These are phyloP conservation scores for Fusarium nodosum DNA, from an alignment of 2,329 filamentous ascomycete species.

Conservation along the genomic window DNA sequence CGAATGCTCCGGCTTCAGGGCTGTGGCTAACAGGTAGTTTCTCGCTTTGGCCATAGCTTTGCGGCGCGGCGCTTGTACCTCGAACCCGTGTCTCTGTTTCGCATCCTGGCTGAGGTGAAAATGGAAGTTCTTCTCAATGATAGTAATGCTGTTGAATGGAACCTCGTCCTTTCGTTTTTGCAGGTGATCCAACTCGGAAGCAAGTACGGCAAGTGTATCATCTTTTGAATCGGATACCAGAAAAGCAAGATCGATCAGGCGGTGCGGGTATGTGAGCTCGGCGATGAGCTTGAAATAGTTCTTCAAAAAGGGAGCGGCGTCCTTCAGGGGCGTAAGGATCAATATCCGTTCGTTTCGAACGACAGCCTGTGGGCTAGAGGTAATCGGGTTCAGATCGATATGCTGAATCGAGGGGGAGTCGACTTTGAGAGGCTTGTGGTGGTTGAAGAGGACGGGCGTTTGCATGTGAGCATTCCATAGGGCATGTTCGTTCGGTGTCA, in stretches of 20 bases:
- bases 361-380: slow-evolving; percentile 82
- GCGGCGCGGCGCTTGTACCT: slow-evolving; percentile 88
- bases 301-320: slow-evolving; percentile 83
- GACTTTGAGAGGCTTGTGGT: slow-evolving; percentile 87
- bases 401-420: slow-evolving; percentile 84
- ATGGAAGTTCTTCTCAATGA: slow-evolving; percentile 94
- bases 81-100: slow-evolving; percentile 85
- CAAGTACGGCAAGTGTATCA: slow-evolving; percentile 89
- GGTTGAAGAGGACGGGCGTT: slow-evolving; percentile 96
- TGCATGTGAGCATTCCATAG: slow-evolving; percentile 90
- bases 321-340: slow-evolving; percentile 92
- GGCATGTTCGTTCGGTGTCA: slow-evolving; percentile 90
- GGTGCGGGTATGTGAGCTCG: slow-evolving; percentile 92
- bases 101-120: slow-evolving; percentile 81
- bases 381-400: slow-evolving; percentile 87
- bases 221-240: slow-evolving; percentile 92
- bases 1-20: slow-evolving; percentile 92
- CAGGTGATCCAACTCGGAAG: slow-evolving; percentile 87
- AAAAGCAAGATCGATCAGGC: slow-evolving; percentile 95
- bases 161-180: slow-evolving; percentile 84
- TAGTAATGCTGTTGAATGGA: slow-evolving; percentile 85
- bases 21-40: slow-evolving; percentile 88
- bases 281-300: slow-evolving; percentile 95
- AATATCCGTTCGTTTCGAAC: slow-evolving; percentile 88
- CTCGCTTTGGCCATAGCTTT: slow-evolving; percentile 91